These are phyloP conservation scores for Xylariaceae sp. DNA, from an alignment of 2,329 filamentous ascomycete genomes.

Conservation along the genomic window DNA sequence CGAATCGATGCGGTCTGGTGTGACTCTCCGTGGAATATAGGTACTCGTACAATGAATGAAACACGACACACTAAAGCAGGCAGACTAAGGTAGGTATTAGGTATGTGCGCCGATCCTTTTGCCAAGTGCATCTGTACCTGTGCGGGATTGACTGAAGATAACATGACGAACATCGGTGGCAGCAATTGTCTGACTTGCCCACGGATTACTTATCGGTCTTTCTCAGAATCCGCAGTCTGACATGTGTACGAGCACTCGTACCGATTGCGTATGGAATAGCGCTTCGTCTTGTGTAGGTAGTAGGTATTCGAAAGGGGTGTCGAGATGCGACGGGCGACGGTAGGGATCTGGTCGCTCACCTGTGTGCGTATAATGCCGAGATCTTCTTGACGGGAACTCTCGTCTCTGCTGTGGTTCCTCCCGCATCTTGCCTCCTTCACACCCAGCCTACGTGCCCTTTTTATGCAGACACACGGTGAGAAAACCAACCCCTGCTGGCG, in stretches of 20 bases:
- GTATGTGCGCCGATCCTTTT: constrained; percentile 25
- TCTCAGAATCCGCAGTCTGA: neutral
- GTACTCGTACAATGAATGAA: constrained; percentile 31
- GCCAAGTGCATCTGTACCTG: constrained; percentile 9
- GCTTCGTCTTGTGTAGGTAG: neutral
- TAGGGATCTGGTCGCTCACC: constrained; percentile 15
- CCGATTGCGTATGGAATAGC: too few species aligned
- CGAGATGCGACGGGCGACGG: constrained; percentile 20
- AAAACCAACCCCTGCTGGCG: constrained; percentile 29
- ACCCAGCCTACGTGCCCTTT: constrained; percentile 21
- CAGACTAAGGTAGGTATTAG: constrained; percentile 22
- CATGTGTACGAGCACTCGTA: too few species aligned
- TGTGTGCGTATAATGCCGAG: neutral
- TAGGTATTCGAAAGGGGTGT: constrained; percentile 2
- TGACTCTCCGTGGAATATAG: constrained; percentile 15
- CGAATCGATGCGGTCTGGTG: constrained; percentile 14
- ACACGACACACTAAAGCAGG: constrained; percentile 21
- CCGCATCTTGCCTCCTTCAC: constrained; percentile 9
- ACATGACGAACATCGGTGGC: constrained; percentile 10
- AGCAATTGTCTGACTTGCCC: constrained; percentile 12
- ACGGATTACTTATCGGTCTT: neutral
- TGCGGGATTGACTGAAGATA: neutral
- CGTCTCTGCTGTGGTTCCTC: constrained; percentile 5
- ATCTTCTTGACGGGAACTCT: constrained; percentile 3
- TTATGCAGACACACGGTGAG: constrained; percentile 25